These are phyloP conservation scores for Penicillium pulvis DNA, from an alignment of 495 filamentous ascomycete species.

Conservation along the genomic window DNA sequence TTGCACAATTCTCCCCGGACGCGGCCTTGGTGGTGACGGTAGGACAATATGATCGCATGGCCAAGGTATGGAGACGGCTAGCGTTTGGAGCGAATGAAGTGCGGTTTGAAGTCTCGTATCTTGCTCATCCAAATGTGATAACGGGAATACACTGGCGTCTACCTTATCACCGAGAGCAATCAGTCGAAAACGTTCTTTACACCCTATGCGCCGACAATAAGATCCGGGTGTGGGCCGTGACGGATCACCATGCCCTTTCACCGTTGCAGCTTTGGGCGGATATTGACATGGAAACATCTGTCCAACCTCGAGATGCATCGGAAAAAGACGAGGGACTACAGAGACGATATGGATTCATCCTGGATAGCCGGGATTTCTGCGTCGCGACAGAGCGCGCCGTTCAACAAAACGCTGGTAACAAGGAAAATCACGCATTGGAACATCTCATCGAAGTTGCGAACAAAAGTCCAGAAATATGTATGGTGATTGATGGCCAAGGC, in stretches of 20 bases:
- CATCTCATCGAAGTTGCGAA: slow-evolving; percentile 88
- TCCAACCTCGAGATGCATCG: slow-evolving; percentile 59
- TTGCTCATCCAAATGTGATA: slow-evolving; percentile 77
- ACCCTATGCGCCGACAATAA: slow-evolving; percentile 85
- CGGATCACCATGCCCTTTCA: slow-evolving; percentile 70
- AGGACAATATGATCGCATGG: slow-evolving; percentile 75
- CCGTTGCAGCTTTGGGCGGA: slow-evolving; percentile 79
- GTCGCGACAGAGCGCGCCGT: slow-evolving; percentile 76
- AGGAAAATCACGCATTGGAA: slow-evolving; percentile 70
- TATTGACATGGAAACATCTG: slow-evolving; percentile 74
- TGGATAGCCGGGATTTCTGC: slow-evolving; percentile 81
- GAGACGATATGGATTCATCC: slow-evolving; percentile 74
- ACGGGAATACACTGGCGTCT: slow-evolving; percentile 84
- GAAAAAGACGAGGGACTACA: slow-evolving; percentile 27
- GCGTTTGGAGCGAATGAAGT: slow-evolving; percentile 83
- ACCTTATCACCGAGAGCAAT: slow-evolving; percentile 73
- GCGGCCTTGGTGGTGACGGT: slow-evolving; percentile 82
- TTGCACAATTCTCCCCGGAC: slow-evolving; percentile 83
- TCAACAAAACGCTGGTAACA: slow-evolving; percentile 58
- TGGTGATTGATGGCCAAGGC: slow-evolving; percentile 81
- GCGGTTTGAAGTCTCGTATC: slow-evolving; percentile 87
- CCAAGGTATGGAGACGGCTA: slow-evolving; percentile 90
- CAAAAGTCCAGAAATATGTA: slow-evolving; percentile 80
- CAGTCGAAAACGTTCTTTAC: slow-evolving; percentile 87
- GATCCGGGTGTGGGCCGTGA: slow-evolving; percentile 80